Evolutionary conservation across 352 stramenopile species (phyloP).

Genomic region (Peronospora belbahrii): DNA sequence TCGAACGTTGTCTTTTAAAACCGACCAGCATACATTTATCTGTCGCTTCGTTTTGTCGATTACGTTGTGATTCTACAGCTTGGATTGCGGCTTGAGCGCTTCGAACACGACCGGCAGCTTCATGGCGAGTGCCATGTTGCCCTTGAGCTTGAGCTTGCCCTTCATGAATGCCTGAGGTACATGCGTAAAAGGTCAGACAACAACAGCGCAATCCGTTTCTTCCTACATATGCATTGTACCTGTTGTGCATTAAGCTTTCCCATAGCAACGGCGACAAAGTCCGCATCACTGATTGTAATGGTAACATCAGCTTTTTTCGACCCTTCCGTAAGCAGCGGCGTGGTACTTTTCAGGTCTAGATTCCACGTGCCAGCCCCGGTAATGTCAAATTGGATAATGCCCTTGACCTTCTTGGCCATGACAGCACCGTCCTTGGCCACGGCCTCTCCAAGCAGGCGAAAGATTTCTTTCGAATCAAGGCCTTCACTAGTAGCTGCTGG

Average conservation of each 20-base stretch:
- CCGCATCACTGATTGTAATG: constrained; percentile 60
- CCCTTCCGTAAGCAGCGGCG: constrained; percentile 44
- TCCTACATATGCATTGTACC: constrained; percentile 7
- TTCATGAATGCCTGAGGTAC: constrained; percentile 89
- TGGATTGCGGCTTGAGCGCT: constrained; percentile 77
- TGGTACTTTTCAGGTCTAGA: constrained; percentile 66
- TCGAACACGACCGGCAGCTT: constrained; percentile 91
- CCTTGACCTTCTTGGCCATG: constrained; percentile 75
- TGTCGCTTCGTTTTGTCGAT: background rate
- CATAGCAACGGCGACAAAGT: constrained; percentile 75
- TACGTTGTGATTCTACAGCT: constrained; percentile 35
- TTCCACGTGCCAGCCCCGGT: constrained; percentile 69
- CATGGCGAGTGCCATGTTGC: constrained; percentile 92
- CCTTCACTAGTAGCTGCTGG: constrained; percentile 10
- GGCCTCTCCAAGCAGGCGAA: constrained; percentile 53
- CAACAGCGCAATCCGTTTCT: background rate
- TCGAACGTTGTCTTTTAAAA: background rate
- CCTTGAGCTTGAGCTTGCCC: constrained; percentile 93
- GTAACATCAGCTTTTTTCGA: constrained; percentile 73
- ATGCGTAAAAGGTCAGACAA: constrained; percentile 1
- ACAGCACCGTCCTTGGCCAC: constrained; percentile 45
- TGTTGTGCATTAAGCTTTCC: constrained; percentile 89
- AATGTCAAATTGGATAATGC: constrained; percentile 73
- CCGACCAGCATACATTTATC: background rate
- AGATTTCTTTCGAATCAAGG: constrained; percentile 65